Base-by-base conservation (phyloP, 2,329 filamentous ascomycete genomes). In the Diplodia scrobiculata region DNA sequence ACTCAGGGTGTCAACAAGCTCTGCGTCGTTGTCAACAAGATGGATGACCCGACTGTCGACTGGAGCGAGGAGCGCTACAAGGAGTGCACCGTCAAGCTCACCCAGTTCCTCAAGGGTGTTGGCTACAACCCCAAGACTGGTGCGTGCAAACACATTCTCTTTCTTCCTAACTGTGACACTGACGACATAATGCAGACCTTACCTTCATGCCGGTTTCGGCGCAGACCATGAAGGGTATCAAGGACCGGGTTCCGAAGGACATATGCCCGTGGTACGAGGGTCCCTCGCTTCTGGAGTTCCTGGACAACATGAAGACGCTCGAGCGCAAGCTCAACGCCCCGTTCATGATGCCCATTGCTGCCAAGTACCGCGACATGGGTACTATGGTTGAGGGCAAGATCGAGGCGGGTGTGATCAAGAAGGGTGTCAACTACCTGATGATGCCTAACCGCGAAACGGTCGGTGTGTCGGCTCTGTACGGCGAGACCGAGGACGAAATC, bases 361-460 rank as follows among this genome's bases (percentile, higher is more conserved):
- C 91, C 79, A 99, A 99, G 81, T 99, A 98, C 83, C 87, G 91
- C 73, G 96, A 99, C 77, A 89, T 99, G 85, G 95, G 95, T 73
- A 99, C 95, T 68, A 92, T 99, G 86, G 87, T 97, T 50, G 96
- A 99, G 81, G 95, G 95, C 71, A 97, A 97, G 84, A 91, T 99
- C 70, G 95, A 99, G 79, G 91, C 93, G 19, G 94, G 92, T 77
- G 90, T 97, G 54, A 84, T 96, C 78, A 95, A 95, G 84, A 98
- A 98, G 85, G 89, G 89, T 68, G 88, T 89, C 81, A 87, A 80
- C 68, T 87, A 96, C 74, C 81, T 96, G 67, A 92, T 99, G 89
- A 99, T 99, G 95, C 95, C 95, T 53, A 97, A 96, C 80, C 90
- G 89, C 75, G 89, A 94, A 68, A 85, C 86, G 55, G 86, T 97